phyloP scores from a whole-genome alignment of 306 rosid genomes.

The Morella rubra region DNA sequence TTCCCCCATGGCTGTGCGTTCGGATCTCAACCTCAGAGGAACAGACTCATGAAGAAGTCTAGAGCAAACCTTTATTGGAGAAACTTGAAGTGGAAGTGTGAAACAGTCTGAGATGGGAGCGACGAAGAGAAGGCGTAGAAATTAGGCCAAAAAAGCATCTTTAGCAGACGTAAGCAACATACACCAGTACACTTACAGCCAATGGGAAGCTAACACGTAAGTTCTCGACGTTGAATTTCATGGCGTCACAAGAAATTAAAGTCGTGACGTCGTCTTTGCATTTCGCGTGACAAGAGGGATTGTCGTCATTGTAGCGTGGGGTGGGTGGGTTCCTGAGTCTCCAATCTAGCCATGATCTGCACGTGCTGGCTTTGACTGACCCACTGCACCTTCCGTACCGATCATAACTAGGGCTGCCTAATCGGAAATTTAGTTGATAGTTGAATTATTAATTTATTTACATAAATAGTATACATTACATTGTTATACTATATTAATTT shows the following conservation, averaged over 20 bases:
- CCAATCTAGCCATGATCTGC: conserved; percentile 12
- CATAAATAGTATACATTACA: no score
- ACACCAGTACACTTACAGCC: not conserved
- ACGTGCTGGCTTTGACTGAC: conserved; percentile 34
- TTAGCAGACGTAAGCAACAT: conserved; percentile 1
- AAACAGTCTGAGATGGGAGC: not conserved
- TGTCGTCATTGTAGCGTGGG: not conserved
- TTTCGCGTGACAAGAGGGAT: not conserved
- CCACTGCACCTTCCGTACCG: conserved; percentile 27
- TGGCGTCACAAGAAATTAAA: not conserved
- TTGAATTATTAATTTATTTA: no score
- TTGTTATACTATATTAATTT: no score
- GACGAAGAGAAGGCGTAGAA: not conserved
- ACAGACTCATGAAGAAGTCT: not conserved
- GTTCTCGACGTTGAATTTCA: not conserved
- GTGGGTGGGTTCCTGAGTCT: not conserved
- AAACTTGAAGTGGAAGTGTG: not conserved
- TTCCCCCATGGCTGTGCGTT: conserved; percentile 37
- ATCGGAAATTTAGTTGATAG: no score
- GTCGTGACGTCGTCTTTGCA: no score
- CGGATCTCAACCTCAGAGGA: conserved; percentile 29
- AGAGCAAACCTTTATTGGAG: no score
- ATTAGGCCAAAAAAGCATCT: not conserved
- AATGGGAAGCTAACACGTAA: conserved; percentile 27
- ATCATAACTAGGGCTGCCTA: no score